Conservation (phyloP, 371 early-diverging fungal genomes). For the Rhizopus delemar region DNA sequence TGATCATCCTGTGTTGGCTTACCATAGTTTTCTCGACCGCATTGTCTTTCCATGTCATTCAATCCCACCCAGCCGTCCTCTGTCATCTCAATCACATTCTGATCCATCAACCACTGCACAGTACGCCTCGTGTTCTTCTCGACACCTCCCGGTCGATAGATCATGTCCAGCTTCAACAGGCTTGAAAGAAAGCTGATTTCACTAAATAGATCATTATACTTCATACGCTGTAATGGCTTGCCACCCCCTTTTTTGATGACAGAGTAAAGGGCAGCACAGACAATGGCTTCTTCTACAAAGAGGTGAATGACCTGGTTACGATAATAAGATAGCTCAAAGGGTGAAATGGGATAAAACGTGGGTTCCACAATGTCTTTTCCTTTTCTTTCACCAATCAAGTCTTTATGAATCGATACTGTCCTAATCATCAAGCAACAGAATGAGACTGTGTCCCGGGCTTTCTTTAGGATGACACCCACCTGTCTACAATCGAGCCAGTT, state of each 20-base stretch:
- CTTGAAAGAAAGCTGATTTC: constrained; percentile 80
- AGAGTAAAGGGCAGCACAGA: constrained; percentile 78
- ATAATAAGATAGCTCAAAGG: constrained; percentile 87
- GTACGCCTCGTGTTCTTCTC: constrained; percentile 72
- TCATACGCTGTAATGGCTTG: constrained; percentile 60
- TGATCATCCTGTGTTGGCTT: constrained; percentile 8
- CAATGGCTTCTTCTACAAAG: constrained; percentile 82
- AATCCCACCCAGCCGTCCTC: constrained; percentile 61
- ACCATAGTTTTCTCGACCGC: constrained; percentile 85
- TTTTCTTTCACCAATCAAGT: constrained; percentile 72
- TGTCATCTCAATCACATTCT: constrained; percentile 60
- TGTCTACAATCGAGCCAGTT: constrained; percentile 63
- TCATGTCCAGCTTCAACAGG: constrained; percentile 81
- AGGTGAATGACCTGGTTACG: constrained; percentile 87
- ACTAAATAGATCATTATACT: constrained; percentile 54
- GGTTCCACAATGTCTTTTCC: constrained; percentile 78
- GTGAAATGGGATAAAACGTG: constrained; percentile 82
- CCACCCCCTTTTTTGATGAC: constrained; percentile 77
- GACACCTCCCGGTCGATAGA: constrained; percentile 79
- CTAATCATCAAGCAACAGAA: not conserved
- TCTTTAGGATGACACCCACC: constrained; percentile 36
- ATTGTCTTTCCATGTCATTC: constrained; percentile 66
- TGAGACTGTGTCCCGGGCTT: no score
- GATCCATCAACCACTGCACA: constrained; percentile 60
- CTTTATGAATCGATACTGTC: constrained; percentile 67